These are phyloP conservation scores for Aspergillus udagawae DNA, from an alignment of 2,329 filamentous ascomycete species.

Conservation along the genomic window DNA sequence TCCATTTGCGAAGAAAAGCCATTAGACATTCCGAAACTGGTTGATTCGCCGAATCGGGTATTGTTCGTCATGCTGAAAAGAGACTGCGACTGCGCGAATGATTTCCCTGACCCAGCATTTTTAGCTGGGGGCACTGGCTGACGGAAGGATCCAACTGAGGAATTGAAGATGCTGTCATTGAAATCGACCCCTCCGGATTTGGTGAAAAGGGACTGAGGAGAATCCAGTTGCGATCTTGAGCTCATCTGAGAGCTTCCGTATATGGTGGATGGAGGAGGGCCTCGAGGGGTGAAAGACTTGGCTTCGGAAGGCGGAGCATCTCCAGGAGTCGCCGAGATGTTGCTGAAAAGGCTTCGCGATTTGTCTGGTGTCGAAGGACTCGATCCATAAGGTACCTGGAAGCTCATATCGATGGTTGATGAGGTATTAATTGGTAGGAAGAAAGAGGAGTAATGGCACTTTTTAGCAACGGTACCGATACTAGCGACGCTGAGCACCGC, in stretches of 20 bases:
- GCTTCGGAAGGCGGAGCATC: constrained; percentile 52
- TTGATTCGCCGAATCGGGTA: constrained; percentile 23
- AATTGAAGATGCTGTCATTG: constrained; percentile 35
- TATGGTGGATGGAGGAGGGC: constrained; percentile 48
- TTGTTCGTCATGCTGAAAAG: constrained; percentile 26
- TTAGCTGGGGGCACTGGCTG: constrained; percentile 27
- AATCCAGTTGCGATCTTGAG: constrained; percentile 29
- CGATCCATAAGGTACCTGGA: constrained; percentile 32
- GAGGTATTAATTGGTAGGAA: neutral
- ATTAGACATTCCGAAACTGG: constrained; percentile 17
- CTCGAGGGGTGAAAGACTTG: constrained; percentile 55
- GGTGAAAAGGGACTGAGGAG: constrained; percentile 37
- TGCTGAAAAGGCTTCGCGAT: constrained; percentile 32
- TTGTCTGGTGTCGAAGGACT: constrained; percentile 39
- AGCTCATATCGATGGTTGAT: constrained; percentile 28
- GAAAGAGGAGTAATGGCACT: neutral
- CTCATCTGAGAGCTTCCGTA: constrained; percentile 51
- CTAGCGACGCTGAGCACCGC: neutral
- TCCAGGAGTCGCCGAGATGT: constrained; percentile 55
- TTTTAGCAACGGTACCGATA: neutral
- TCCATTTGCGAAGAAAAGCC: constrained; percentile 17
- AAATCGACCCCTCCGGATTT: constrained; percentile 33
- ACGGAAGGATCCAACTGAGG: constrained; percentile 33
- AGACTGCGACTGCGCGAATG: constrained; percentile 23
- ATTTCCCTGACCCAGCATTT: constrained; percentile 19